Percentiles rank a stretch among this genome's conserved stretches.
Evolutionary conservation across 257 asterid genomes (phyloP).

Genomic region (Ilex aquifolium): DNA sequence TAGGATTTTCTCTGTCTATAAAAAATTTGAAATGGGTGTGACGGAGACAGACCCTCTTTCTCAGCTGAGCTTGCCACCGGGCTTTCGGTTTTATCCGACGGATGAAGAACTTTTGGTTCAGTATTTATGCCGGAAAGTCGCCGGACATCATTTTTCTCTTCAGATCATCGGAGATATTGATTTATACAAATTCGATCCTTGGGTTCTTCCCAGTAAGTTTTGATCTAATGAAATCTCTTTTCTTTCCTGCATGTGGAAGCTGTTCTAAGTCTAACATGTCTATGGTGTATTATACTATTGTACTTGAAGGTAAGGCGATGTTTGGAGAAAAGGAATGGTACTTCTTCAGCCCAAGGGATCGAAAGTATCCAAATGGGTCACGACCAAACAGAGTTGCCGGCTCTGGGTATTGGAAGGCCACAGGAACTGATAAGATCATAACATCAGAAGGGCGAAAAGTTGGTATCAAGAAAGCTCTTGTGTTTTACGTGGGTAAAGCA

Average conservation of each 20-base stretch:
- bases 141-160: conserved; percentile 57
- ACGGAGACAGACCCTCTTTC: conserved; percentile 65
- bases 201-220: conserved; percentile 74
- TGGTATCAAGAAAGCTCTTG: not conserved
- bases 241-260: no score
- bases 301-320: conserved; percentile 49
- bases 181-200: conserved; percentile 73
- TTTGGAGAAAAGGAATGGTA: conserved; percentile 95
- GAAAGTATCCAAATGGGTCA: conserved; percentile 92
- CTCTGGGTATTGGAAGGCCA: not conserved
- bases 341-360: conserved; percentile 77
- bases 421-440: not conserved
- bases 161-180: conserved; percentile 67
- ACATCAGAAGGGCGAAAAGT: not conserved
- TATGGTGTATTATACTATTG: not conserved
- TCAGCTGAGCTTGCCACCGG: conserved; percentile 79
- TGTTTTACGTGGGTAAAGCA: not conserved
- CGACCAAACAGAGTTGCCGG: conserved; percentile 79
- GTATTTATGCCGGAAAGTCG: conserved; percentile 61
- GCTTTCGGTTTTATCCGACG: conserved; percentile 80
- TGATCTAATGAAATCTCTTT: not conserved
- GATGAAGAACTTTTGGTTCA: conserved; percentile 84
- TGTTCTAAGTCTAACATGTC: no score
- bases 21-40: conserved; percentile 41
- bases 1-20: not conserved